Percentiles rank a stretch among this genome's conserved stretches.
These are phyloP conservation scores for Globisporangium cystogenes DNA, from an alignment of 352 stramenopile genomes.

Conservation along the genomic window DNA sequence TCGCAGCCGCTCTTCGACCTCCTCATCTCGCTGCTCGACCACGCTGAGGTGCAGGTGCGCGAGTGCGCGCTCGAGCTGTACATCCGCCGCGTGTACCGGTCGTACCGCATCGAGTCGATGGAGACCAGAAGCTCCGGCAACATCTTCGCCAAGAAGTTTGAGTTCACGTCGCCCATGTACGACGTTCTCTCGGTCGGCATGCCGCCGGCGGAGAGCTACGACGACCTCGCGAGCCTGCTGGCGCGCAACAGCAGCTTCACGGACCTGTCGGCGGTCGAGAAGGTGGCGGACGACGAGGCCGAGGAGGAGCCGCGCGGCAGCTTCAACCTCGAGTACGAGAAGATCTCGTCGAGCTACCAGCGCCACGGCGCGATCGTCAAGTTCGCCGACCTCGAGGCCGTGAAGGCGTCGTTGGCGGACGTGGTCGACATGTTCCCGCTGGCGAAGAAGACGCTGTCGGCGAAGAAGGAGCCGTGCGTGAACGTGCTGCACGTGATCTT, in stretches of 20 bases:
- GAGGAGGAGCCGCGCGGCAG: constrained; percentile 20
- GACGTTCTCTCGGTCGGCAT: constrained; percentile 73
- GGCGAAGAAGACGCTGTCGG: constrained; percentile 63
- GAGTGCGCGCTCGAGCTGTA: constrained; percentile 79
- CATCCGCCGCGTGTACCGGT: constrained; percentile 81
- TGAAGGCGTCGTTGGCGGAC: constrained; percentile 64
- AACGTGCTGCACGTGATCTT: constrained; percentile 85
- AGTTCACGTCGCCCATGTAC: constrained; percentile 80
- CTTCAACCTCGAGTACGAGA: constrained; percentile 62
- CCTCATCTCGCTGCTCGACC: constrained; percentile 73
- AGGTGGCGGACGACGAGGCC: constrained; percentile 9
- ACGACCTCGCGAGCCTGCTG: constrained; percentile 70
- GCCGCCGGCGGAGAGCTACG: constrained; percentile 74
- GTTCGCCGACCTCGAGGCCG: constrained; percentile 74
- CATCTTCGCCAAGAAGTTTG: constrained; percentile 84
- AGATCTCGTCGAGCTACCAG: constrained; percentile 63
- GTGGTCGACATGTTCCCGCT: constrained; percentile 68
- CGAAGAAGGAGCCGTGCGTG: constrained; percentile 56
- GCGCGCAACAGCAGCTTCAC: constrained; percentile 51
- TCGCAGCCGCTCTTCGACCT: constrained; percentile 84
- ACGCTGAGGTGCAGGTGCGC: constrained; percentile 58
- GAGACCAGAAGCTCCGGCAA: constrained; percentile 50
- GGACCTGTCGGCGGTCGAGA: constrained; percentile 21
- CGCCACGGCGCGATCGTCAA: constrained; percentile 86
- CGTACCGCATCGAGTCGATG: constrained; percentile 83